phyloP scores from a whole-genome alignment of 768 basidiomycete genomes.

The Tubosaeta sp. region DNA sequence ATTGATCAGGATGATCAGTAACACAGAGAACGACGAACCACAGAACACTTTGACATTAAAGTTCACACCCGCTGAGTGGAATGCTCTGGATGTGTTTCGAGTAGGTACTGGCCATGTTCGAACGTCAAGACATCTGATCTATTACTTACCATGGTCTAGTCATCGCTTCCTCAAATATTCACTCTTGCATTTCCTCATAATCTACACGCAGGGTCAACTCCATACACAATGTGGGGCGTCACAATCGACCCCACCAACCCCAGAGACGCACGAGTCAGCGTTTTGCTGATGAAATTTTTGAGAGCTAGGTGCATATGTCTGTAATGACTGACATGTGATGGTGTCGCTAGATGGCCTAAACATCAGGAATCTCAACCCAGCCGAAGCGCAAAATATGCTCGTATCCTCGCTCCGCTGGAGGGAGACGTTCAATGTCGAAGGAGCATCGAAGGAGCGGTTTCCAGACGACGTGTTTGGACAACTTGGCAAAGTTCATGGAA shows the following conservation, averaged over 20 bases:
- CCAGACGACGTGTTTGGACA: constrained; percentile 59
- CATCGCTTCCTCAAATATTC: constrained; percentile 49
- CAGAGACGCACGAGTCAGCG: constrained; percentile 61
- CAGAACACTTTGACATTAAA: constrained; percentile 65
- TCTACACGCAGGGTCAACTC: constrained; percentile 43
- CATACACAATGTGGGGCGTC: constrained; percentile 70
- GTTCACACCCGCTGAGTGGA: constrained; percentile 74
- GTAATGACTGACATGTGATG: neutral
- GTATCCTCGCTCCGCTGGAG: constrained; percentile 70
- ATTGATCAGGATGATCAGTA: neutral
- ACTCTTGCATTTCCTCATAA: constrained; percentile 59
- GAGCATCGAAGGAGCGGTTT: constrained; percentile 55
- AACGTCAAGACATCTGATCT: neutral
- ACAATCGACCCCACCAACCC: constrained; percentile 54
- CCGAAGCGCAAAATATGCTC: constrained; percentile 61
- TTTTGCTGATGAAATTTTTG: constrained; percentile 78
- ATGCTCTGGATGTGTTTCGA: constrained; percentile 61
- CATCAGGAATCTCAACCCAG: constrained; percentile 47
- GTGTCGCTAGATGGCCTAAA: neutral
- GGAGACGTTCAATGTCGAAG: constrained; percentile 58
- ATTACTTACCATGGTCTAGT: constrained; percentile 12
- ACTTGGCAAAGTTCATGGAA: constrained; percentile 61
- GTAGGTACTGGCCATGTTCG: constrained; percentile 34
- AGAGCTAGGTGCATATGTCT: constrained; percentile 54
- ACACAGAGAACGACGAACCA: constrained; percentile 41